Evolutionary conservation across 805 yeast genomes (phyloP), one percentile per base, ranked within the genome.

Genomic region (Cephaloascus albidus): DNA sequence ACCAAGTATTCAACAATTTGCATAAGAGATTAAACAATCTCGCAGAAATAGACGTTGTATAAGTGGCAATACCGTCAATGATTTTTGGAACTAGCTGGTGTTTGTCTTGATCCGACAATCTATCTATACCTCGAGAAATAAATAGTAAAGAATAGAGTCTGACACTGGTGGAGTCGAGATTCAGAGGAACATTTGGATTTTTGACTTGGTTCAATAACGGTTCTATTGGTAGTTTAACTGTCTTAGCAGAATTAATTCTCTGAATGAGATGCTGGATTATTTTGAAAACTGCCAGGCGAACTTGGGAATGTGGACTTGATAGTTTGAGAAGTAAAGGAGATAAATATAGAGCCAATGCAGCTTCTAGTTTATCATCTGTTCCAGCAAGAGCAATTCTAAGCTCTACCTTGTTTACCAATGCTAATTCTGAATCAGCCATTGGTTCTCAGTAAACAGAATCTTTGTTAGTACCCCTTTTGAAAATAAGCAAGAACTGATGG

Each of bases 321-420:
- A 89, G 67, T 54, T 90, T 90, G 44, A 89, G 63, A 28, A 90
- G 60, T 20, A 90, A 53, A 1, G 98, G 96, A 1, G 86, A 70
- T 34, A 90, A 65, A 51, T 82, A 90, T 1, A 74, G 58, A 10
- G 68, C 66, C 33, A 93, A 54, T 4, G 80, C 60, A 2, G 70
- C 52, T 51, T 83, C 80, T 40, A 88, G 72, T 50, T 82, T 83
- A 2, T 59, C 68, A 36, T 81, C 83, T 0, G 80, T 65, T 37
- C 74, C 75, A 0, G 97, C 85, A 33, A 90, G 61, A 1, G 94
- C 90, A 16, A 90, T 67, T 32, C 86, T 66, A 37, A 89, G 72
- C 56, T 89, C 97, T 1, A 85, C 96, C 53, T 80, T 83, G 50
- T 80, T 78, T 31, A 85, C 70, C 41, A 85, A 60, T 1, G 72